Percentiles rank a stretch among this genome's conserved stretches.
These are phyloP conservation scores for Saccharomycopsis sp. DNA, from an alignment of 805 yeast genomes.

Conservation along the genomic window DNA sequence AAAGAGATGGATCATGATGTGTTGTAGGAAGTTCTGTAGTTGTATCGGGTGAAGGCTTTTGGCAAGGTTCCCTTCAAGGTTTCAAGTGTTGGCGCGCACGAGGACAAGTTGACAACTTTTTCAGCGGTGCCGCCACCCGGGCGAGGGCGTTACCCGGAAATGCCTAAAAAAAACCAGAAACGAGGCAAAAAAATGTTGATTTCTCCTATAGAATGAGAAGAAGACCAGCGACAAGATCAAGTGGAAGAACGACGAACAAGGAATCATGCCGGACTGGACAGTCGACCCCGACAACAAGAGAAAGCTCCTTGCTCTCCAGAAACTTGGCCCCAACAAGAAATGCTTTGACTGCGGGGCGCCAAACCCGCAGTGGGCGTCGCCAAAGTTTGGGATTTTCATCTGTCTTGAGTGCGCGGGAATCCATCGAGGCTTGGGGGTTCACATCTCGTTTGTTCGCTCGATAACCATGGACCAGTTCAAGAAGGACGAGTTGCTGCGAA, in stretches of 20 bases:
- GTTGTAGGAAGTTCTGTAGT: too few relatives aligned
- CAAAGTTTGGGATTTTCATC: conserved; percentile 93
- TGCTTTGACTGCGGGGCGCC: conserved; percentile 94
- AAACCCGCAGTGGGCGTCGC: conserved; percentile 99
- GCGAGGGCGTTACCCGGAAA: too few relatives aligned
- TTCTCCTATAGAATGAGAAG: too few relatives aligned
- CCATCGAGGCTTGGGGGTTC: conserved; percentile 94
- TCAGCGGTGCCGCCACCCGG: too few relatives aligned
- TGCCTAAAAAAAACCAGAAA: too few relatives aligned
- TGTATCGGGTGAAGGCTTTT: not conserved
- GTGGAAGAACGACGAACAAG: too few relatives aligned
- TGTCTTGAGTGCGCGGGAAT: conserved; percentile 97
- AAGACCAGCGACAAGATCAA: too few relatives aligned
- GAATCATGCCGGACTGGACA: conserved; percentile 52
- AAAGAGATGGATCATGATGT: too few relatives aligned
- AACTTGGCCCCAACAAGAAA: conserved; percentile 70
- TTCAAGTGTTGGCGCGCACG: not conserved
- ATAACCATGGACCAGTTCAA: conserved; percentile 99
- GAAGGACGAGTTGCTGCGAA: conserved; percentile 77
- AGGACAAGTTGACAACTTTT: too few relatives aligned
- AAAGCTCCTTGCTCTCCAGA: conserved; percentile 66
- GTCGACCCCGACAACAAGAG: conserved; percentile 92
- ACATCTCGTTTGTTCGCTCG: conserved; percentile 89
- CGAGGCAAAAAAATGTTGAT: too few relatives aligned
- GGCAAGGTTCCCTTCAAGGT: not conserved